These are phyloP conservation scores for Xylariaceae sp. DNA, from an alignment of 2,329 filamentous ascomycete species.

Conservation along the genomic window DNA sequence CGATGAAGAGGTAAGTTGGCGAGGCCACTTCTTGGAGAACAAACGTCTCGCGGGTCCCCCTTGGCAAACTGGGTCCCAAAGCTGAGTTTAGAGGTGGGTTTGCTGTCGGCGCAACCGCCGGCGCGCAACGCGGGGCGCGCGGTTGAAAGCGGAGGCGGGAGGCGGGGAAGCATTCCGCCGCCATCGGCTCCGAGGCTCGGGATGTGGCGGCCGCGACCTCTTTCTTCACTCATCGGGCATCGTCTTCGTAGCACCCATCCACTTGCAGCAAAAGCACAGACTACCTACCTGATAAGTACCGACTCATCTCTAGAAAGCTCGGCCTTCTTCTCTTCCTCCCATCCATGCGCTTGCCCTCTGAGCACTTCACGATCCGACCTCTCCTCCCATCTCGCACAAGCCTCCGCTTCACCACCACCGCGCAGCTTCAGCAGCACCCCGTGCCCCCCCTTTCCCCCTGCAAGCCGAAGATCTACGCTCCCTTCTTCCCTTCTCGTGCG, in stretches of 20 bases:
- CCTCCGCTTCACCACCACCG: conserved; percentile 1
- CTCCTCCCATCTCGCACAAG: not conserved
- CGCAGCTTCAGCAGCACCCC: not conserved
- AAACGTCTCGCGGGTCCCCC: too few species aligned
- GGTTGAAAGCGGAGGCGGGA: conserved; percentile 10
- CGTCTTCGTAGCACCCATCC: not conserved
- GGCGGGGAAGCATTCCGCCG: conserved; percentile 12
- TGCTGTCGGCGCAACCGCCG: too few species aligned
- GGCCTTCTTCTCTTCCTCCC: not conserved
- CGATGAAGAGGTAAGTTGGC: too few species aligned
- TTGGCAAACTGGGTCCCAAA: too few species aligned
- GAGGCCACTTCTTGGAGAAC: too few species aligned
- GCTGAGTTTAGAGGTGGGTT: too few species aligned
- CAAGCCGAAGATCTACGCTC: not conserved
- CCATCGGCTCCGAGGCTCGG: conserved; percentile 19
- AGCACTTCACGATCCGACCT: not conserved
- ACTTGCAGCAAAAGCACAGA: not conserved
- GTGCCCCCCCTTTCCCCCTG: not conserved
- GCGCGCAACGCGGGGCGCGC: too few species aligned
- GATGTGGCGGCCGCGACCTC: conserved; percentile 5
- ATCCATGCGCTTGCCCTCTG: not conserved
- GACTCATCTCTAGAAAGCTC: not conserved
- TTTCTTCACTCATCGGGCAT: not conserved
- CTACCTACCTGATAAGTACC: not conserved
- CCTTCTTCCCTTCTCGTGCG: too few species aligned